A percentile compares a stretch with the other conserved stretches of the same genome.
These are phyloP conservation scores for Termitomyces sp. DNA, from an alignment of 1,284 basidiomycete genomes.

Conservation along the genomic window DNA sequence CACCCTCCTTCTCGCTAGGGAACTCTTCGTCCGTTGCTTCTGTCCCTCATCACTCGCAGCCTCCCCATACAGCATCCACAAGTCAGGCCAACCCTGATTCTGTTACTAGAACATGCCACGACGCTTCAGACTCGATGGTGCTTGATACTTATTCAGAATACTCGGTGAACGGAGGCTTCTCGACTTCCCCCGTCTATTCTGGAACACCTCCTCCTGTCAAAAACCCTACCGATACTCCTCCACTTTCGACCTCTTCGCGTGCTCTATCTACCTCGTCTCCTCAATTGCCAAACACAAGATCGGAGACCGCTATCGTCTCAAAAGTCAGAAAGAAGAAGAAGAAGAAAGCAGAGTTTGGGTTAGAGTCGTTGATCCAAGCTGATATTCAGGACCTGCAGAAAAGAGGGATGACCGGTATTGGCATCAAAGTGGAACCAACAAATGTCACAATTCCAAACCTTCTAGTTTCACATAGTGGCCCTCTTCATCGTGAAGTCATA, in stretches of 20 bases:
- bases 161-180: background rate
- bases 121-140: background rate
- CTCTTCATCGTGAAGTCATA: background rate
- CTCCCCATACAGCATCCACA: background rate
- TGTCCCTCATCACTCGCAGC: background rate
- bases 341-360: conserved; percentile 20
- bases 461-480: background rate
- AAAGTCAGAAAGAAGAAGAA: conserved; percentile 28
- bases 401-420: conserved; percentile 12
- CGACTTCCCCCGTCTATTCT: background rate
- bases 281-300: background rate
- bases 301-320: background rate
- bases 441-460: background rate
- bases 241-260: background rate
- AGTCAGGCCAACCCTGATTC: background rate
- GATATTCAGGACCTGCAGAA: conserved; percentile 30
- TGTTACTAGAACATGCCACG: background rate
- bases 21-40: background rate
- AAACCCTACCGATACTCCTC: background rate
- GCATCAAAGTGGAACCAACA: conserved; percentile 10
- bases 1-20: background rate
- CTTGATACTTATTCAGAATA: background rate
- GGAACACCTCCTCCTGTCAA: background rate
- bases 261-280: background rate
- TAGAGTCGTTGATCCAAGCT: conserved; percentile 25